Conservation (phyloP, 2,329 filamentous ascomycete genomes). For the Passalora sequoiae region DNA sequence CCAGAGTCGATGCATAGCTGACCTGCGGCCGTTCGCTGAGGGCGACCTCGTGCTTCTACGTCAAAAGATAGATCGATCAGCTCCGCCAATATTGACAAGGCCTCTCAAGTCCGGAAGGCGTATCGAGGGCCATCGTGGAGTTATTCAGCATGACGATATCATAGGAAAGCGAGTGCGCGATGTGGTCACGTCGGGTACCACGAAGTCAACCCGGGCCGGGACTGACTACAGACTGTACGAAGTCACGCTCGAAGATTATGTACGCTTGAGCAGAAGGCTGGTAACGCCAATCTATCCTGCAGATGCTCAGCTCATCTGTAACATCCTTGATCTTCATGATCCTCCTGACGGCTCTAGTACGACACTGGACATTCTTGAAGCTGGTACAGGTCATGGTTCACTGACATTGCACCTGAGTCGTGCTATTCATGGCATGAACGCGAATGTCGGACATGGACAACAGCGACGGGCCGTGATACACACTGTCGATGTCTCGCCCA, state of each 20-base stretch:
- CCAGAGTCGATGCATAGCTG: conserved; percentile 11
- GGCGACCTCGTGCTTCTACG: conserved; percentile 39
- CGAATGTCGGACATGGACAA: conserved; percentile 33
- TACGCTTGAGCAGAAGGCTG: conserved; percentile 59
- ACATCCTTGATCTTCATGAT: conserved; percentile 65
- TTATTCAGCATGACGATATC: conserved; percentile 51
- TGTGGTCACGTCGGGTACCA: conserved; percentile 47
- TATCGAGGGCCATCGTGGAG: conserved; percentile 45
- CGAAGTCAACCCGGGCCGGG: conserved; percentile 34
- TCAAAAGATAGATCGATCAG: conserved; percentile 33
- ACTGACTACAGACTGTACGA: conserved; percentile 53
- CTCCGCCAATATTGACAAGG: conserved; percentile 38
- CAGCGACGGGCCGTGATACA: conserved; percentile 65
- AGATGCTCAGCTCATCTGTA: conserved; percentile 70
- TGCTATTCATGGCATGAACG: conserved; percentile 69
- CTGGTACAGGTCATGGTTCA: conserved; percentile 78
- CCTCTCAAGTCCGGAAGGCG: conserved; percentile 33
- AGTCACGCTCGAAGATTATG: conserved; percentile 69
- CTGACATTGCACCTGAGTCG: conserved; percentile 70
- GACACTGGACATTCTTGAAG: conserved; percentile 69
- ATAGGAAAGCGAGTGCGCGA: conserved; percentile 61
- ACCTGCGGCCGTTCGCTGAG: conserved; percentile 22
- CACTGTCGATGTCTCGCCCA: conserved; percentile 61
- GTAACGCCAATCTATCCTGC: conserved; percentile 77
- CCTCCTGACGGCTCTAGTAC: neutral